Evolutionary conservation across 176 grass and related monocot genomes (phyloP).

Genomic region (Guadua angustifolia): DNA sequence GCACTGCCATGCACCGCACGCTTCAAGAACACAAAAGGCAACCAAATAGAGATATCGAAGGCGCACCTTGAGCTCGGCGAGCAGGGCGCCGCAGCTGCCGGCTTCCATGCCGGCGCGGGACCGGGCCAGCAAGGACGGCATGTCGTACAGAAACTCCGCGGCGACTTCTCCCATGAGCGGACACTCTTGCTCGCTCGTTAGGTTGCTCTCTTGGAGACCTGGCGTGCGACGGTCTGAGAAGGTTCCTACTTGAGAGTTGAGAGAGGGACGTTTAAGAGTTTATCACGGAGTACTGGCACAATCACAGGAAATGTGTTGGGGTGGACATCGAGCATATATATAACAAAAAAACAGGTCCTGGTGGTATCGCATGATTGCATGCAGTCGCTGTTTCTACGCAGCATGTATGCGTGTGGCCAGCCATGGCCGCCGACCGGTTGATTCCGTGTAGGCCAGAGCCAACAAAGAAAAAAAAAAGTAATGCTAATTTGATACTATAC

Average conservation of each 20-base stretch:
- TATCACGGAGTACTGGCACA: neutral
- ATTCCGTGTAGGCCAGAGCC: constrained; percentile 36
- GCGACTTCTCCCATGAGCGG: constrained; percentile 47
- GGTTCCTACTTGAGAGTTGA: neutral
- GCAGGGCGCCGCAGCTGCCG: constrained; percentile 36
- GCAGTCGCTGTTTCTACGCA: neutral
- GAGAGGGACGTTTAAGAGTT: constrained; percentile 27
- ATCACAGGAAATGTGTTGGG: neutral
- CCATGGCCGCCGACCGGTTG: constrained; percentile 34
- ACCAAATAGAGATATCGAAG: neutral
- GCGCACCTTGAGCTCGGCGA: constrained; percentile 55
- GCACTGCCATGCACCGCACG: no score
- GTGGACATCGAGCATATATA: constrained; percentile 17
- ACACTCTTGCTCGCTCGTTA: neutral
- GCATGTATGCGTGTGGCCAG: constrained; percentile 16
- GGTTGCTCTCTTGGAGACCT: neutral
- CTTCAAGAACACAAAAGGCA: neutral
- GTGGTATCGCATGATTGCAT: neutral
- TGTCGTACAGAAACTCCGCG: constrained; percentile 43
- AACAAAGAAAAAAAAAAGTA: neutral
- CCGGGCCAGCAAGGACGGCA: constrained; percentile 25
- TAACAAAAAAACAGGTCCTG: neutral
- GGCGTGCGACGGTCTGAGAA: neutral
- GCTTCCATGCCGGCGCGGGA: neutral
- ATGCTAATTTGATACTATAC: no score